Base-by-base conservation (phyloP, 345 rosid genomes). In the Excoecaria agallocha region DNA sequence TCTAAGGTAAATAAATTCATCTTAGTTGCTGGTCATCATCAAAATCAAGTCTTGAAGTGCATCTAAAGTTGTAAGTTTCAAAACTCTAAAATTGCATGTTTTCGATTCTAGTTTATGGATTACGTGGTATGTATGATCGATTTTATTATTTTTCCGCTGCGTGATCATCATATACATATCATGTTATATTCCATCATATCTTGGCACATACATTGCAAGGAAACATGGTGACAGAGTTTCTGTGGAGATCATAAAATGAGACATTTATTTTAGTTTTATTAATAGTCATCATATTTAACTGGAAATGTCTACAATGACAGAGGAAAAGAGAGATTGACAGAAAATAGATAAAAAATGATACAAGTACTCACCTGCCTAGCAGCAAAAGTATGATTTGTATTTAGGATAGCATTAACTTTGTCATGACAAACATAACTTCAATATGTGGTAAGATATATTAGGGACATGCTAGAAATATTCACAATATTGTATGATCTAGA, bases 171-270 rank as follows among this genome's bases (percentile, higher is more conserved):
- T n/a, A n/a, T n/a, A n/a, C n/a, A n/a, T n/a, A n/a, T n/a, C n/a
- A n/a, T n/a, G n/a, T n/a, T n/a, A n/a, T n/a, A n/a, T n/a, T n/a
- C n/a, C n/a, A n/a, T n/a, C n/a, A n/a, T 82, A 94, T 86, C 88
- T 92, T 94, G 12, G 98, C 98, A 82, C 98, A 94, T 82, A 91
- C 98, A 71, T 94, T 94, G 91, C 98, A 94, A 64, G 98, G 98
- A 84, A 89, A 94, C 98, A 94, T 92, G 62, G 98, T 94, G 76
- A 94, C 98, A 94, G 61, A 94, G 98, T 87, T 83, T 89, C 98
- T 94, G 93, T 84, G 83, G 79, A 85, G 20, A 78, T 73, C 20
- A 65, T 39, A 58, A 78, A 20, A 58, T 74, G 43, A 54, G 39
- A 50, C 25, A 62, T 4, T 56, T 17, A n/a, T 56, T 45, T 78